Evolutionary conservation across 192 early-diverging fungal genomes (phyloP), one percentile per base, ranked within the genome.

Genomic region (Coemansia sp.): DNA sequence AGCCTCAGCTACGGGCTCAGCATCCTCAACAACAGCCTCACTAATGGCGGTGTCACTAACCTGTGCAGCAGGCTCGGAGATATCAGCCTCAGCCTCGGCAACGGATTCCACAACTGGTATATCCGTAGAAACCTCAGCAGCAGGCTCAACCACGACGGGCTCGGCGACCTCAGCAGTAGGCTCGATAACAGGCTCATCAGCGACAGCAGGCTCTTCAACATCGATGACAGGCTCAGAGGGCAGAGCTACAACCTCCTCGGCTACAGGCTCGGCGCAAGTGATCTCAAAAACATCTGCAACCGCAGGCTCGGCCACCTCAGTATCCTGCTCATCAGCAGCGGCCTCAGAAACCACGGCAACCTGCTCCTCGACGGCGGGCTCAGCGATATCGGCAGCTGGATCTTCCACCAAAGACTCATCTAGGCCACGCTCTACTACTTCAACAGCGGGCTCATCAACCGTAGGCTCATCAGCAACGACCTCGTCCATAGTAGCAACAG

Each of bases 381-480:
- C 50, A 11, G 4, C 50, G 25, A 27, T 21, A 15, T 48, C 55
- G 32, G 29, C 31, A 58, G 31, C 31, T 27, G 31, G 19, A 8
- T 58, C 51, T 9, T 46, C 45, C 0, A 46, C 19, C 48, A 5
- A 14, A 51, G 2, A 44, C 34, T 34, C 7, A 4, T 34, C 34
- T 34, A 34, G 34, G 7, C 34, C 34, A 3, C 34, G 34, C 21
- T 66, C 64, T 5, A 55, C 39, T 10, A 10, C 5, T 42, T 64
- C 39, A 58, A 10, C 48, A 53, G 44, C 21, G 5, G 67, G 17
- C 67, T 69, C 59, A 2, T 41, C 38, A 7, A n/a, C 63, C 9
- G 61, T 41, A 0, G 34, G 25, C 36, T 62, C 37, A 32, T 42
- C 48, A 15, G 9, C 37, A 59, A 23, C 36, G 6, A 36, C 34